Evolutionary conservation across 1,284 basidiomycete species (phyloP).

Genomic region (Irpex lacteus): DNA sequence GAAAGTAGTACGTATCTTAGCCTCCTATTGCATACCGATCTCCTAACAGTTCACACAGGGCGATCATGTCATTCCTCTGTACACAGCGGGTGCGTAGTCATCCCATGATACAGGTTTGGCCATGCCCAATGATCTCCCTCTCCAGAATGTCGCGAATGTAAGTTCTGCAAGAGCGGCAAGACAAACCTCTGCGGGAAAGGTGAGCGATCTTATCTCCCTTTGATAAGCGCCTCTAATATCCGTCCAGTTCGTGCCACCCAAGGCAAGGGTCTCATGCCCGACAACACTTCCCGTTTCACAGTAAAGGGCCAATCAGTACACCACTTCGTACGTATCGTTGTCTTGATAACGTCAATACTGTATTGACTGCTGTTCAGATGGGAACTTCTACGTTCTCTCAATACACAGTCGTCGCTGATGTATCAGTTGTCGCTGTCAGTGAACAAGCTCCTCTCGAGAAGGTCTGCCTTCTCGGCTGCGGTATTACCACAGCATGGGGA

Average conservation of each 20-base stretch:
- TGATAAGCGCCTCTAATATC: neutral
- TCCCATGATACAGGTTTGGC: slow-evolving; percentile 1
- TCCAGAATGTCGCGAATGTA: slow-evolving; percentile 90
- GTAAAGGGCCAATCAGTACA: slow-evolving; percentile 85
- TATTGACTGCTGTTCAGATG: slow-evolving; percentile 63
- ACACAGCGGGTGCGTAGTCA: slow-evolving; percentile 72
- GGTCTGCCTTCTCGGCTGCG: slow-evolving; percentile 92
- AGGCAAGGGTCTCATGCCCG: slow-evolving; percentile 96
- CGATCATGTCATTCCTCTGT: slow-evolving; percentile 93
- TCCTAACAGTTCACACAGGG: slow-evolving; percentile 41
- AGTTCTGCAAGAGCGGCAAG: slow-evolving; percentile 99
- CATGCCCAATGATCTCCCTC: slow-evolving; percentile 4
- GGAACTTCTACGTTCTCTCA: slow-evolving; percentile 98
- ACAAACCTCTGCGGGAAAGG: slow-evolving; percentile 93
- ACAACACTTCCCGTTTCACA: slow-evolving; percentile 88
- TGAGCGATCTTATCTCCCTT: slow-evolving; percentile 26
- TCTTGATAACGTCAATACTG: slow-evolving; percentile 1
- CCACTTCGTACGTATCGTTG: slow-evolving; percentile 79
- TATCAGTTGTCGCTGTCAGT: slow-evolving; percentile 92
- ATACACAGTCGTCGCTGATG: slow-evolving; percentile 98
- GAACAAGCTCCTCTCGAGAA: slow-evolving; percentile 88
- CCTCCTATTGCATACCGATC: slow-evolving; percentile 16
- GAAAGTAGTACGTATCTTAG: slow-evolving; percentile 43
- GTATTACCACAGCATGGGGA: slow-evolving; percentile 97
- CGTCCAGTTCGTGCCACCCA: slow-evolving; percentile 83